phyloP scores from a whole-genome alignment of 805 yeast genomes.

The Lipomyces starkeyi region DNA sequence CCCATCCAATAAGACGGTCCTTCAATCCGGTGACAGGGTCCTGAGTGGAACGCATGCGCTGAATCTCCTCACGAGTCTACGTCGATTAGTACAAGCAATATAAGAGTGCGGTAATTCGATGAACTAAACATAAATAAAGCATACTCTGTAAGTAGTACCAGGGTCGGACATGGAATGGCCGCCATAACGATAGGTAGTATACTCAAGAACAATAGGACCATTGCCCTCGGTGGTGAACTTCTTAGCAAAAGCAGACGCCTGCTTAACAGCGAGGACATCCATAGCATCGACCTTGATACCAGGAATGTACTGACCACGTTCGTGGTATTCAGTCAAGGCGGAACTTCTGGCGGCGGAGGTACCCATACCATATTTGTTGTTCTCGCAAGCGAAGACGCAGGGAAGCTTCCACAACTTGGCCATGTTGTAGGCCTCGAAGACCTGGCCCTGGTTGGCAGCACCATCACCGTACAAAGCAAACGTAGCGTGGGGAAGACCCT shows the following conservation, averaged over 20 bases:
- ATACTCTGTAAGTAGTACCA: conserved; percentile 94
- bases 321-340: conserved; percentile 94
- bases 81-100: not conserved
- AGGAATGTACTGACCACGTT: conserved; percentile 99
- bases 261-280: conserved; percentile 95
- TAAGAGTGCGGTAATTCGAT: not conserved
- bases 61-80: conserved; percentile 95
- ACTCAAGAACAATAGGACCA: conserved; percentile 95
- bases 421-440: conserved; percentile 97
- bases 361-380: conserved; percentile 99
- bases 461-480: conserved; percentile 97
- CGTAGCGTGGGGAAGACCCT: conserved; percentile 75
- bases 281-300: conserved; percentile 98
- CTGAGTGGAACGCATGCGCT: conserved; percentile 97
- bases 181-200: conserved; percentile 98
- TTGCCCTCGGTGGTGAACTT: conserved; percentile 93
- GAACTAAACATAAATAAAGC: not conserved
- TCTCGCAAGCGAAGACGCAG: conserved; percentile 93
- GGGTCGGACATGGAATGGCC: conserved; percentile 99
- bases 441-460: conserved; percentile 99
- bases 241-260: conserved; percentile 95
- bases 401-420: conserved; percentile 99
- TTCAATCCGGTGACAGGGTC: conserved; percentile 98
- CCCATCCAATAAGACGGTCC: conserved; percentile 79
- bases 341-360: conserved; percentile 97